phyloP scores from a whole-genome alignment of 148 eudicot genomes.

The Agrostemma githago region DNA sequence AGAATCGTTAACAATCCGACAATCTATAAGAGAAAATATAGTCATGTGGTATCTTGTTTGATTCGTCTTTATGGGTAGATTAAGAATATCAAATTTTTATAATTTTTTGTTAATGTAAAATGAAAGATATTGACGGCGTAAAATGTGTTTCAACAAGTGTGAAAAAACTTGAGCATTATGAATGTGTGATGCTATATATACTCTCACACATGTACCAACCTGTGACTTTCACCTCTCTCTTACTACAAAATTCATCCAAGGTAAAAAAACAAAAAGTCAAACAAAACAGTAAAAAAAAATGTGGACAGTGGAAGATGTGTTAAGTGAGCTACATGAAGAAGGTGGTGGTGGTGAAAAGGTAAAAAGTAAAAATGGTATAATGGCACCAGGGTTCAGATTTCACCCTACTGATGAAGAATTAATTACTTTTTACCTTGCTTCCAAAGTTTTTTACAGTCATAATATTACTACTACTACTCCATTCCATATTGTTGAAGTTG shows the following conservation, averaged over 20 bases:
- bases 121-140: too few relatives aligned
- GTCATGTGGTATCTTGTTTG: too few relatives aligned
- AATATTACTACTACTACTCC: background rate
- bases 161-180: background rate
- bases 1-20: too few relatives aligned
- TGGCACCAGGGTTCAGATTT: conserved; percentile 73
- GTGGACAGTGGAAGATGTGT: conserved; percentile 52
- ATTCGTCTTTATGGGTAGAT: too few relatives aligned
- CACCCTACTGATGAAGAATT: conserved; percentile 88
- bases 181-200: background rate
- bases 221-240: background rate
- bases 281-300: background rate
- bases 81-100: too few relatives aligned
- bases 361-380: conserved; percentile 27
- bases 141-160: too few relatives aligned
- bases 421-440: conserved; percentile 63
- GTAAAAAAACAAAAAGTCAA: background rate
- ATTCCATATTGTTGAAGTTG: conserved; percentile 57
- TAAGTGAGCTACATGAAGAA: conserved; percentile 46
- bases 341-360: conserved; percentile 1
- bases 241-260: background rate
- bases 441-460: conserved; percentile 41
- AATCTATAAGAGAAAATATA: too few relatives aligned
- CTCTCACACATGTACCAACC: background rate
- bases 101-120: too few relatives aligned